Evolutionary conservation across 2,329 filamentous ascomycete genomes (phyloP), one percentile per base, ranked within the genome.

Genomic region (Nemania sp.): DNA sequence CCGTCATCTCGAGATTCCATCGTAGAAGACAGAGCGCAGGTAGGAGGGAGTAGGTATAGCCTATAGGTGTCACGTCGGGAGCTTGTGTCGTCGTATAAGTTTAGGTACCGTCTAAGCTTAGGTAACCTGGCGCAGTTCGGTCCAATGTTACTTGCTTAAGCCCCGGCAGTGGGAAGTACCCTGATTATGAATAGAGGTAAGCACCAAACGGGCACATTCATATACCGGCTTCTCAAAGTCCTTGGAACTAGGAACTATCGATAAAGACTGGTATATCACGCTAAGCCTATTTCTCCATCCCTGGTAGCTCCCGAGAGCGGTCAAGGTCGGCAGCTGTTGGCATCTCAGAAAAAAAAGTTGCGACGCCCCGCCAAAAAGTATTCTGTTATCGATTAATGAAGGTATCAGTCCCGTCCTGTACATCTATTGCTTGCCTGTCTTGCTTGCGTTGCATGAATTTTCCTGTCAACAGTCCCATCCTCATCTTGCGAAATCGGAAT

Each of bases 1-100:
- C 53, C 63, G 54, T 67, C 70, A 73, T 73, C 59, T 54, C 63
- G 64, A 62, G 65, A 57, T 67, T 72, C 72, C 72, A 74, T 74
- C 58, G 68, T 72, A 55, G 54, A 35, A 39, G 11, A 39, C 35
- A n/a, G 15, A 39, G 4, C 11, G 35, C 15, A 11, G 15, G 25
- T 7, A 29, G 25, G 25, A 29, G 25, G 25, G 25, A 29, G 25
- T 29, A 29, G 25, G 25, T 29, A n/a, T n/a, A n/a, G n/a, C n/a
- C n/a, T n/a, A n/a, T n/a, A 29, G 25, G 25, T 29, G 25, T 29
- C 3, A 3, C 25, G 25, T 29, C 4, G 25, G 7, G 3, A 29
- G 25, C 25, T n/a, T 29, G 25, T 29, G 25, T 29, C 25, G 25
- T 29, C 25, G 25, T 29, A 29, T 54, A 29, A 29, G 25, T n/a